phyloP scores from a whole-genome alignment of 495 filamentous ascomycete genomes.

The Cryomyces minteri region DNA sequence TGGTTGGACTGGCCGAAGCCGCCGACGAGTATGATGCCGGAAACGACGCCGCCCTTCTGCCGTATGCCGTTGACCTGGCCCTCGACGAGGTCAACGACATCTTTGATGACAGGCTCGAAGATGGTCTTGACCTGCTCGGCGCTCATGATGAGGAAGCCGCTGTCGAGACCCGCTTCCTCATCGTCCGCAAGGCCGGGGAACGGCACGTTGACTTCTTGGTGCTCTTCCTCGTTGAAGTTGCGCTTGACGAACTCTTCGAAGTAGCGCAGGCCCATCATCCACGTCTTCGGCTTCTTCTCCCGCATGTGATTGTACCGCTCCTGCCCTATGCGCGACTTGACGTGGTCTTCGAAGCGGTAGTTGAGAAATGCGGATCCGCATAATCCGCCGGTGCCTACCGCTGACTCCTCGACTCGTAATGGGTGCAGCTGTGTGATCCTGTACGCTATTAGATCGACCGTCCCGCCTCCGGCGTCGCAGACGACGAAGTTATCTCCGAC shows the following conservation, averaged over 20 bases:
- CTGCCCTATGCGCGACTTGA: slow-evolving; percentile 19
- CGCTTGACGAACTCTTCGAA: slow-evolving; percentile 43
- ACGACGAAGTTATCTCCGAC: slow-evolving; percentile 23
- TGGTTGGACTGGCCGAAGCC: slow-evolving; percentile 54
- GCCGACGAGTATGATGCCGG: slow-evolving; percentile 50
- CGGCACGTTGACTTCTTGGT: slow-evolving; percentile 48
- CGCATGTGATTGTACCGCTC: slow-evolving; percentile 21
- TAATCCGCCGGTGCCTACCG: slow-evolving; percentile 31
- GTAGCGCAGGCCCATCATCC: slow-evolving; percentile 63
- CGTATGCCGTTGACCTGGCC: slow-evolving; percentile 33
- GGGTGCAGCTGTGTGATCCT: slow-evolving; percentile 20
- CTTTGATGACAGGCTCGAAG: slow-evolving; percentile 30
- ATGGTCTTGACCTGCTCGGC: slow-evolving; percentile 25
- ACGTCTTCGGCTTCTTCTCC: slow-evolving; percentile 23
- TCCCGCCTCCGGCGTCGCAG: slow-evolving; percentile 24
- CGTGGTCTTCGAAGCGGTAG: slow-evolving; percentile 26
- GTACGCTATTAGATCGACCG: slow-evolving; percentile 24
- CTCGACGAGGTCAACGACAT: slow-evolving; percentile 39
- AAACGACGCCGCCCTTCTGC: slow-evolving; percentile 41
- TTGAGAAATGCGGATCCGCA: slow-evolving; percentile 27
- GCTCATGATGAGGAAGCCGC: slow-evolving; percentile 23
- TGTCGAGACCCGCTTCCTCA: slow-evolving; percentile 24
- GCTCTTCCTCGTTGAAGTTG: slow-evolving; percentile 58
- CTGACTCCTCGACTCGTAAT: slow-evolving; percentile 15
- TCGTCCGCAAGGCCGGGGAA: slow-evolving; percentile 56